These are phyloP conservation scores for Raffaelea deltoideospora DNA, from an alignment of 2,329 filamentous ascomycete genomes.

Conservation along the genomic window DNA sequence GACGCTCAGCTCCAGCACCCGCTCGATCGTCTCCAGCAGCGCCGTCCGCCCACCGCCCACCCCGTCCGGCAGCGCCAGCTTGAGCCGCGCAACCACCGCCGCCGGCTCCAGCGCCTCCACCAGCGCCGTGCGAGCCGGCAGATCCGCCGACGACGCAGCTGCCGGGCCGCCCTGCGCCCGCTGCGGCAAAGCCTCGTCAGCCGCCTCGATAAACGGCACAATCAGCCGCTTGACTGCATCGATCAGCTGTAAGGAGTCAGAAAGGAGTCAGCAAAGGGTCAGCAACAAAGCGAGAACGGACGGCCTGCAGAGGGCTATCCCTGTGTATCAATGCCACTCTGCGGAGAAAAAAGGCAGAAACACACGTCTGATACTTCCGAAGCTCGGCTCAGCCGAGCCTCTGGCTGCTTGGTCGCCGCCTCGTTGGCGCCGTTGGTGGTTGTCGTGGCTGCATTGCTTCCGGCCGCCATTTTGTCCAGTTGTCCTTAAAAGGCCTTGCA, in stretches of 20 bases:
- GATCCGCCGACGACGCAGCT: conserved; percentile 20
- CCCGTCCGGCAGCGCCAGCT: conserved; percentile 40
- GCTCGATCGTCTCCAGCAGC: conserved; percentile 52
- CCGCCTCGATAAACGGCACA: conserved; percentile 54
- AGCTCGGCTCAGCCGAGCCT: background rate
- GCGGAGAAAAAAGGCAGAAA: background rate
- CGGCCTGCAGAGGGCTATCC: too few relatives aligned
- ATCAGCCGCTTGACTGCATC: conserved; percentile 52
- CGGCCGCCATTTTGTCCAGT: too few relatives aligned
- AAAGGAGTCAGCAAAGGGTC: background rate
- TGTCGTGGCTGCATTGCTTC: too few relatives aligned
- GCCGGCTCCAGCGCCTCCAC: conserved; percentile 47
- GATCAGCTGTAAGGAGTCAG: conserved; percentile 37
- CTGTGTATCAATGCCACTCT: background rate
- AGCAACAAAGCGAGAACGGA: too few relatives aligned
- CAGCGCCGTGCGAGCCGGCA: conserved; percentile 38
- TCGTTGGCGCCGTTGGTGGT: too few relatives aligned
- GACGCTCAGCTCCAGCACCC: conserved; percentile 70
- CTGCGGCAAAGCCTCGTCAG: conserved; percentile 44
- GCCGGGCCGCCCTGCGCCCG: conserved; percentile 37
- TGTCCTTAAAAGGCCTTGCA: too few relatives aligned
- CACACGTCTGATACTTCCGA: background rate
- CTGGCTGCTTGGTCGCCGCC: too few relatives aligned
- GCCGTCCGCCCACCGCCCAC: conserved; percentile 54
- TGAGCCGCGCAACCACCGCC: conserved; percentile 37